Evolutionary conservation across 2,329 filamentous ascomycete species (phyloP).

Genomic region (Raffaelea arxii): DNA sequence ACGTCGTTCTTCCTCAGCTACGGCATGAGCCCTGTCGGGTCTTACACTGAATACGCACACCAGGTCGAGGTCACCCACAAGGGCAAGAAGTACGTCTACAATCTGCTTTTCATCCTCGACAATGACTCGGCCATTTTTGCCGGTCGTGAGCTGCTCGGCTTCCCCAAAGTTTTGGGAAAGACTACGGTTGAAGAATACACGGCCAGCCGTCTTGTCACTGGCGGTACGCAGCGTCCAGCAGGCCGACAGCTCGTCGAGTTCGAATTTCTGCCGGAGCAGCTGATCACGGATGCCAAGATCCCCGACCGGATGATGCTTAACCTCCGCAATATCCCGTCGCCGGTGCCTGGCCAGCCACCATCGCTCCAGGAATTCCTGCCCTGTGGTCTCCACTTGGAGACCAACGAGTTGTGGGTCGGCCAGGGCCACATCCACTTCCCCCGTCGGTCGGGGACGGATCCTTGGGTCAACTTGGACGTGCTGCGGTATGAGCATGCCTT

Average conservation of each 20-base stretch:
- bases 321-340: slow-evolving; percentile 2
- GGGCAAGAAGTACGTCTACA: not conserved
- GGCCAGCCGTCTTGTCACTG: not conserved
- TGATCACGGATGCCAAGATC: not conserved
- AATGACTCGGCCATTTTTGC: slow-evolving; percentile 2
- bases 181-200: not conserved
- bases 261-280: not conserved
- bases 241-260: slow-evolving; percentile 1
- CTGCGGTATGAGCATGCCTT: not conserved
- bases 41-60: slow-evolving; percentile 3
- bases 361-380: slow-evolving; percentile 1
- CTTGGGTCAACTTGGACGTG: slow-evolving; percentile 2
- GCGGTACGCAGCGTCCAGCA: not conserved
- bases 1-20: not conserved
- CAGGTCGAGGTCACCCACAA: slow-evolving; percentile 1
- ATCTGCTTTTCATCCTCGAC: slow-evolving; percentile 2
- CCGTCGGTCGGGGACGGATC: not conserved
- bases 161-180: slow-evolving; percentile 1
- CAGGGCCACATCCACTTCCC: not conserved
- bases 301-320: not conserved
- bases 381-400: not conserved
- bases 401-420: not conserved
- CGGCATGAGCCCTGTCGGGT: not conserved
- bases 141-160: slow-evolving; percentile 1
- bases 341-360: not conserved